Evolutionary conservation across 148 eudicot genomes (phyloP), one percentile per base, ranked within the genome.

Genomic region (Rhododendron simsii): DNA sequence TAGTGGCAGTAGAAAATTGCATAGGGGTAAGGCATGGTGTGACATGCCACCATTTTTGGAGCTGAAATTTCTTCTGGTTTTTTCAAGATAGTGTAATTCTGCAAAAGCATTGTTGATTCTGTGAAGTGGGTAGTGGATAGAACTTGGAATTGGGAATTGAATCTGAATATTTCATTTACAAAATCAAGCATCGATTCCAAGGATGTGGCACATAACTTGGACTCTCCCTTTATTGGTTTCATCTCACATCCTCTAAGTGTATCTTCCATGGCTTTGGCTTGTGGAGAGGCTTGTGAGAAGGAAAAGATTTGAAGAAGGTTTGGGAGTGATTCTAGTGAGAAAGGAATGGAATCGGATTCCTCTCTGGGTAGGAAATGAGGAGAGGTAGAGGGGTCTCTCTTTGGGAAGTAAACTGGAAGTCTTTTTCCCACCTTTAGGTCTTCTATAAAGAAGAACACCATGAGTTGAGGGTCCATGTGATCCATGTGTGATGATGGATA

Each of bases 11-110:
- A 95, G 47, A 87, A 92, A 20, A 95, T 87, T 10, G 90, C 91
- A 83, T 95, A 95, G 23, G 98, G 93, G 87, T 95, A 92, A 83
- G 98, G 91, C 93, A 93, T 48, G 69, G 95, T 90, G 26, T 95
- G 95, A 83, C 98, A 95, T 13, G 89, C 94, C 69, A 95, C 79
- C 91, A 91, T 89, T 51, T 87, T 91, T 0, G 63, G 39, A 18
- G 84, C 73, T 5, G 15, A 2, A 28, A 92, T 88, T 59, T 90
- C 93, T 41, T 75, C 20, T 1, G 94, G 89, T 5, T 41, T 76
- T 20, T 91, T 86, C 63, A 88, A 47, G 11, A 95, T 53, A 0
- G 93, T 93, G 71, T 93, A 95, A 9, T 91, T 91, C 84, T 92
- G 94, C 53, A 95, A 84, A 76, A 30, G 81, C 15, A 90, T 71